Conservation (phyloP, 148 eudicot genomes). For the Polygonum maritimum region DNA sequence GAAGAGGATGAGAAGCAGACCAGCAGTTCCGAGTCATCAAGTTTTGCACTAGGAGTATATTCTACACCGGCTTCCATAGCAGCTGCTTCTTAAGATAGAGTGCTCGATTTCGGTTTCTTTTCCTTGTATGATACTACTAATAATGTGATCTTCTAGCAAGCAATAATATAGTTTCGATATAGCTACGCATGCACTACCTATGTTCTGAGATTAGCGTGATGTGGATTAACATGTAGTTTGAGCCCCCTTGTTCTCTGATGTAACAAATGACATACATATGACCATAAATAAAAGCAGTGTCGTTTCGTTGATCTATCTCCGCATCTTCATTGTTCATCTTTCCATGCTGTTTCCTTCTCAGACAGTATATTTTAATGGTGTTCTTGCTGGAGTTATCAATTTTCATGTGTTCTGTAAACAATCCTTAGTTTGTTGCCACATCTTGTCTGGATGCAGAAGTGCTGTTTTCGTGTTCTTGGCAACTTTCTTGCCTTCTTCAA, state of each 20-base stretch:
- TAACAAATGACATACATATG: conserved; percentile 6
- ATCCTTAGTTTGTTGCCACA: background rate
- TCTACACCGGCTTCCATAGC: conserved; percentile 26
- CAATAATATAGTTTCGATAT: background rate
- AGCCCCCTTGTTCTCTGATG: background rate
- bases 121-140: conserved; percentile 14
- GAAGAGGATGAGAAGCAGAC: conserved; percentile 23
- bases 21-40: conserved; percentile 12
- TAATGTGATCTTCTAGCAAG: conserved; percentile 4
- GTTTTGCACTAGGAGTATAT: conserved; percentile 24
- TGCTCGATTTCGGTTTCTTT: background rate
- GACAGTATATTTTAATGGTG: background rate
- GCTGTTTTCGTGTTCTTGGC: background rate
- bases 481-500: background rate
- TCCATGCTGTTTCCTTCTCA: background rate
- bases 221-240: background rate
- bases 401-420: background rate
- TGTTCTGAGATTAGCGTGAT: background rate
- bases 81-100: conserved; percentile 34
- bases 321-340: background rate
- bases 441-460: background rate
- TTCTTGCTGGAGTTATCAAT: background rate
- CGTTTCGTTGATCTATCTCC: background rate
- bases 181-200: background rate
- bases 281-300: conserved; percentile 8